Percentiles rank a stretch among this genome's conserved stretches.
phyloP scores from a whole-genome alignment of 2,329 filamentous ascomycete species.

The Cladophialophora immunda region DNA sequence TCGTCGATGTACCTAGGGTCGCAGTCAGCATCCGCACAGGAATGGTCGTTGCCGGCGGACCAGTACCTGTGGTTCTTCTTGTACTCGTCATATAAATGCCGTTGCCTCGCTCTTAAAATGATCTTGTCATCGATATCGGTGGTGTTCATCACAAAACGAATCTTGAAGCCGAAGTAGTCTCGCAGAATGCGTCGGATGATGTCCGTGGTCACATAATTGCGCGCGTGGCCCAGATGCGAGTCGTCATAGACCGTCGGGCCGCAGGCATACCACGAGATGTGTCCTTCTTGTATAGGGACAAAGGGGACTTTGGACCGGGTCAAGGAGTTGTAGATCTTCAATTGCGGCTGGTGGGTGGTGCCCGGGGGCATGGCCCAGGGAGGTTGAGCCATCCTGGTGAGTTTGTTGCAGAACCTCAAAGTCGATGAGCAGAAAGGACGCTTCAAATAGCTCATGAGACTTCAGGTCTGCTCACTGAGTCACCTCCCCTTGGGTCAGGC shows the following conservation, averaged over 20 bases:
- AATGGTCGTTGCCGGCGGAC: background rate
- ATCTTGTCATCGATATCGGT: constrained; percentile 85
- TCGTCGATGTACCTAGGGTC: constrained; percentile 44
- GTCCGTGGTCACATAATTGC: constrained; percentile 91
- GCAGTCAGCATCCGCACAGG: constrained; percentile 26
- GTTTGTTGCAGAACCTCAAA: constrained; percentile 22
- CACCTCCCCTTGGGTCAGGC: constrained; percentile 18
- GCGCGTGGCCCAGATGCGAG: constrained; percentile 81
- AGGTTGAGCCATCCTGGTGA: constrained; percentile 48
- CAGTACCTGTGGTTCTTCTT: constrained; percentile 59
- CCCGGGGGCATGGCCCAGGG: constrained; percentile 54
- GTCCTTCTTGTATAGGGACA: constrained; percentile 72
- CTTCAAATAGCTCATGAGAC: constrained; percentile 32
- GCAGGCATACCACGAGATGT: constrained; percentile 86
- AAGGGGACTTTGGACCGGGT: constrained; percentile 78
- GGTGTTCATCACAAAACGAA: constrained; percentile 92
- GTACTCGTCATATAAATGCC: constrained; percentile 78
- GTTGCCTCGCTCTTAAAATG: constrained; percentile 73
- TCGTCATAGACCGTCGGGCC: constrained; percentile 88
- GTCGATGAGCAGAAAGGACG: constrained; percentile 31
- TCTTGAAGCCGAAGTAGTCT: constrained; percentile 83
- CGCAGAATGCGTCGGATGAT: constrained; percentile 83
- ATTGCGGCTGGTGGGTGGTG: constrained; percentile 56
- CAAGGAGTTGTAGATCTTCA: constrained; percentile 83
- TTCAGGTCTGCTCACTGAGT: constrained; percentile 25